Evolutionary conservation across 2,329 filamentous ascomycete genomes (phyloP), one percentile per base, ranked within the genome.

Genomic region (Aspergillus awamori): DNA sequence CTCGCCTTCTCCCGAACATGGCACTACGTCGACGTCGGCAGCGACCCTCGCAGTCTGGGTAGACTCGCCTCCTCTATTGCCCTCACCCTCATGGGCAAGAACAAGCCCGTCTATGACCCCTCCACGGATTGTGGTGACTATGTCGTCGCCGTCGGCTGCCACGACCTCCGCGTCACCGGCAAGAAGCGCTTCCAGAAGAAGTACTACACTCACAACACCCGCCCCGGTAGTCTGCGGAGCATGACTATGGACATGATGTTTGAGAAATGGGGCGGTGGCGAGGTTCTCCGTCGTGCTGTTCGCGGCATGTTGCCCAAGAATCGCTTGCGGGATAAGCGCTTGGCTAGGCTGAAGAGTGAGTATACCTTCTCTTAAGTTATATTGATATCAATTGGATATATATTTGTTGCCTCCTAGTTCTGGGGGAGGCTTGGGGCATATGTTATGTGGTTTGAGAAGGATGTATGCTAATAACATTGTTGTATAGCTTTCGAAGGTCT

Each of bases 51-150:
- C 13, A 88, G 92, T n/a, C 89, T 97, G 43, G 94, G 94, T 69
- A 92, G 94, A 45, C 85, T 97, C 55, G 94, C 94, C 63, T 92
- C 90, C 57, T 88, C 90, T 65, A 97, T 97, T 77, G 94, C 93
- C 64, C 83, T 89, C 57, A 84, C 92, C 63, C 87, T 97, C 56
- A 97, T 98, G 93, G 95, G 95, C 81, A 99, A 99, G 84, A 90
- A 99, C 85, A 99, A 99, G 82, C 95, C 95, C 22, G 97, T 95
- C 78, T 99, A 88, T 82, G 92, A 98, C 80, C 95, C 95, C 1
- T 97, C 93, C 22, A 97, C 93, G 63, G 95, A 99, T 84, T 98
- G 95, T 84, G 95, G 95, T 70, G 95, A 99, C 86, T 99, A 99
- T 79, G 93, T 99, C 11, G 94, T 99, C 1, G 93, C 95, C 55